A percentile compares a stretch with the other conserved stretches of the same genome.
Evolutionary conservation across 2,329 filamentous ascomycete species (phyloP).

Genomic region (Claviceps pazoutovae): DNA sequence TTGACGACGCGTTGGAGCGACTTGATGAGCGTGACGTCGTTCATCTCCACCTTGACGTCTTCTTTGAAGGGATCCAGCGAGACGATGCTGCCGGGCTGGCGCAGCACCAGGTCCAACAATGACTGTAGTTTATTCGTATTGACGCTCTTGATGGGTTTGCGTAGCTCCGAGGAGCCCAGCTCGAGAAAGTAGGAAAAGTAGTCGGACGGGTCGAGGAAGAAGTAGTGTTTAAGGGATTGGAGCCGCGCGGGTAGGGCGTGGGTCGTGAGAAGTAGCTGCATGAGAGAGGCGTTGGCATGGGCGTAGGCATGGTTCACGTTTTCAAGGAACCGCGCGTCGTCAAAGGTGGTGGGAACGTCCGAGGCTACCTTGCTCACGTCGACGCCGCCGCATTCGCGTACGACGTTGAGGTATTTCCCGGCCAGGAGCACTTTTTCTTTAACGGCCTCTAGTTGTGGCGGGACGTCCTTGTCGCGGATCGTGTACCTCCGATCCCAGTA

Average conservation of each 20-base stretch:
- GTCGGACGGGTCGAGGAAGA: conserved; percentile 94
- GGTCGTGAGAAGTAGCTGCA: conserved; percentile 81
- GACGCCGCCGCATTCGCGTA: conserved; percentile 90
- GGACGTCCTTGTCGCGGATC: conserved; percentile 78
- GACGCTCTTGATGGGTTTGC: conserved; percentile 75
- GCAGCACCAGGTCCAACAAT: conserved; percentile 83
- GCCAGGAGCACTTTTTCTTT: conserved; percentile 91
- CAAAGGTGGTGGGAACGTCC: conserved; percentile 83
- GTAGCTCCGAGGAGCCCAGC: conserved; percentile 74
- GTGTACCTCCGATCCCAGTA: conserved; percentile 99
- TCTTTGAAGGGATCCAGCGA: conserved; percentile 95
- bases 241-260: conserved; percentile 80
- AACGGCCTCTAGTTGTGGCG: conserved; percentile 78
- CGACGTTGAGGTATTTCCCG: conserved; percentile 95
- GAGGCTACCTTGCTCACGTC: conserved; percentile 80
- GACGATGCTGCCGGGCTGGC: conserved; percentile 90
- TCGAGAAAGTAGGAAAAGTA: conserved; percentile 98
- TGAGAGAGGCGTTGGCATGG: conserved; percentile 83
- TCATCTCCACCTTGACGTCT: conserved; percentile 95
- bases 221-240: conserved; percentile 92
- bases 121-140: conserved; percentile 92
- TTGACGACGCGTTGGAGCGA: conserved; percentile 94
- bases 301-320: conserved; percentile 94
- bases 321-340: conserved; percentile 81
- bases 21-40: conserved; percentile 82